phyloP scores from a whole-genome alignment of 257 asterid species.

The Rhazya stricta region DNA sequence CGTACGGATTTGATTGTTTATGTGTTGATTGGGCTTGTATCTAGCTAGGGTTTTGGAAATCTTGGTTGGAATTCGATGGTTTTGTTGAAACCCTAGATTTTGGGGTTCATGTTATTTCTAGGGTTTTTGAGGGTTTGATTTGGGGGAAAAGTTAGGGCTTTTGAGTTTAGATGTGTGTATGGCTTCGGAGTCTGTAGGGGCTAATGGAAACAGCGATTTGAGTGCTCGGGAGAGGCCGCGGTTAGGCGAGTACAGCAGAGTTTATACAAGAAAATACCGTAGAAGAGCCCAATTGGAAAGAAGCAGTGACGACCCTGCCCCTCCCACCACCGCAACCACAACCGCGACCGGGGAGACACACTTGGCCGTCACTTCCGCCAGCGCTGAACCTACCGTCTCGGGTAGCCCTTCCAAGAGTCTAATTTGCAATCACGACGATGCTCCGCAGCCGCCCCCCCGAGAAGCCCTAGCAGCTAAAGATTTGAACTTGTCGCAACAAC shows the following conservation, averaged over 20 bases:
- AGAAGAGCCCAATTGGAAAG: conserved; percentile 19
- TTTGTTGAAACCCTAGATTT: conserved; percentile 44
- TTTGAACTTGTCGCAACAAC: conserved; percentile 8
- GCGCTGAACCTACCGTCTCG: conserved; percentile 1
- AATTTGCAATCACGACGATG: background rate
- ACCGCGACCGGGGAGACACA: conserved; percentile 8
- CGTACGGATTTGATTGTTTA: conserved; percentile 12
- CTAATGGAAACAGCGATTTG: conserved; percentile 19
- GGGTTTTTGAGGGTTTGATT: conserved; percentile 35
- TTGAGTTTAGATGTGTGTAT: conserved; percentile 30
- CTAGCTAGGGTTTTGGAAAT: conserved; percentile 24
- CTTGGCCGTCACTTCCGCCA: background rate
- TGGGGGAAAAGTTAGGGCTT: conserved; percentile 28
- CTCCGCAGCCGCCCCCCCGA: conserved; percentile 11
- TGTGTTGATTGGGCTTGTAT: conserved; percentile 8
- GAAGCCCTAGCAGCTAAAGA: conserved; percentile 21
- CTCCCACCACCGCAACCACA: conserved; percentile 12
- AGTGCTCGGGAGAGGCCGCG: conserved; percentile 19
- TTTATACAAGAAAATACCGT: conserved; percentile 26
- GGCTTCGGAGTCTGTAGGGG: conserved; percentile 37
- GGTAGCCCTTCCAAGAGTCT: conserved; percentile 8
- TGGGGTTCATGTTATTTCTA: conserved; percentile 12
- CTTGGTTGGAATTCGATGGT: conserved; percentile 27
- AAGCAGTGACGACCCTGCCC: conserved; percentile 14
- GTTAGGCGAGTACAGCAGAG: conserved; percentile 26